Evolutionary conservation across 495 filamentous ascomycete genomes (phyloP).

Genomic region (Xylaria palmicola): DNA sequence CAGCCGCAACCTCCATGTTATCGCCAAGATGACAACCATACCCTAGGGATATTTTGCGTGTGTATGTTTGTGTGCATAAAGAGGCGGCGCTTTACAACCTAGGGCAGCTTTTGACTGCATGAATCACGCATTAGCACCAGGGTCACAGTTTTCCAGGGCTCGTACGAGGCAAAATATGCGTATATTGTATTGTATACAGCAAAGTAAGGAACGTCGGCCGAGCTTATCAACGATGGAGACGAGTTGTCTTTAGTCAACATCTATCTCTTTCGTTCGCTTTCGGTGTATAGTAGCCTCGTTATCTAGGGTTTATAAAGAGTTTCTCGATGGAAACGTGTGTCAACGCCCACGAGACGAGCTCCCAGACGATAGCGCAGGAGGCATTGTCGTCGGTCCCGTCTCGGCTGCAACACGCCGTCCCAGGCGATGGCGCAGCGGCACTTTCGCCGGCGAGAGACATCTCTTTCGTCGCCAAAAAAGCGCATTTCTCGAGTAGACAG

Average conservation of each 20-base stretch:
- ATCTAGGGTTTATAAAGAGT: neutral
- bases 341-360: constrained; percentile 52
- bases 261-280: neutral
- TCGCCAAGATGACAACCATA: neutral
- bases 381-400: constrained; percentile 52
- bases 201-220: constrained; percentile 24
- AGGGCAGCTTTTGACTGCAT: constrained; percentile 8
- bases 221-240: constrained; percentile 11
- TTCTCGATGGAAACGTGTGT: constrained; percentile 36
- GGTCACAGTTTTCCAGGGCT: constrained; percentile 7
- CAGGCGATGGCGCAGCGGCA: constrained; percentile 59
- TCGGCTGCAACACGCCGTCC: constrained; percentile 56
- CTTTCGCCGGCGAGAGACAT: constrained; percentile 50
- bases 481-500: constrained; percentile 34
- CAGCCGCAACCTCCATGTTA: neutral
- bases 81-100: neutral
- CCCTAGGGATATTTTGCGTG: constrained; percentile 2
- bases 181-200: constrained; percentile 24
- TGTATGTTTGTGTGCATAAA: too few species aligned
- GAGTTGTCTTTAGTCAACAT: neutral
- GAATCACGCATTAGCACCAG: constrained; percentile 11
- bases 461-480: constrained; percentile 8
- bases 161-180: constrained; percentile 4
- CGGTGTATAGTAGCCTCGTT: neutral
- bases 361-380: constrained; percentile 51